Conservation (phyloP, 441 rosid species). For the Adansonia gregorii region DNA sequence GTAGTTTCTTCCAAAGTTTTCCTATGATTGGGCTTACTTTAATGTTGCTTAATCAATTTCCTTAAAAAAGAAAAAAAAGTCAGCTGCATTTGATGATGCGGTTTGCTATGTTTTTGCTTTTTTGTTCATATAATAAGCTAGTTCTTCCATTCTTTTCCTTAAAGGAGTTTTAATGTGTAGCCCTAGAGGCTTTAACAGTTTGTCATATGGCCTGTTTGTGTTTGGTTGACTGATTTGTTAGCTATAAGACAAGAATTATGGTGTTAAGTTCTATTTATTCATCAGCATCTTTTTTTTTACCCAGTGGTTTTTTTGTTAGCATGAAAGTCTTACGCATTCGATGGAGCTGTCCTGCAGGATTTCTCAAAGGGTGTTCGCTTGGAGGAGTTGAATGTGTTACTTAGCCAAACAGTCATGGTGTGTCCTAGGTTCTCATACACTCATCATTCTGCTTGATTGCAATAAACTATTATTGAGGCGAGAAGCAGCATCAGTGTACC, state of each 20-base stretch:
- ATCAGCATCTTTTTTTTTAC: background rate
- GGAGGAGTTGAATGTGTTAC: slow-evolving; percentile 86
- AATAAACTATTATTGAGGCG: slow-evolving; percentile 5
- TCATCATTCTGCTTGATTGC: slow-evolving; percentile 24
- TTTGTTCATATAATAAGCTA: background rate
- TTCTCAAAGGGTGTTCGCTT: slow-evolving; percentile 88
- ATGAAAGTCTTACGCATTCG: slow-evolving; percentile 26
- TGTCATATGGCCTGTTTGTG: slow-evolving; percentile 22
- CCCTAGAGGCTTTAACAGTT: slow-evolving; percentile 12
- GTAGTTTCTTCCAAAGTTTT: slow-evolving; percentile 23
- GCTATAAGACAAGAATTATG: background rate
- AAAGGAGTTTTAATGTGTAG: slow-evolving; percentile 2
- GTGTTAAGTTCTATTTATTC: background rate
- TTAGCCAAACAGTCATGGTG: slow-evolving; percentile 93
- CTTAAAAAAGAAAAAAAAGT: background rate
- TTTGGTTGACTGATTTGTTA: slow-evolving; percentile 25
- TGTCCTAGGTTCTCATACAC: slow-evolving; percentile 34
- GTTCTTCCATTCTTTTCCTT: background rate
- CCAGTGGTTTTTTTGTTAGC: slow-evolving; percentile 12
- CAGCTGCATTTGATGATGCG: slow-evolving; percentile 4
- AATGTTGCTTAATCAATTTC: slow-evolving; percentile 12
- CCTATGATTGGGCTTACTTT: slow-evolving; percentile 1
- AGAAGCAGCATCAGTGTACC: background rate
- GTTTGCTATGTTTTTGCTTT: background rate
- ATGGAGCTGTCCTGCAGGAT: slow-evolving; percentile 57